A percentile compares a stretch with the other conserved stretches of the same genome.
Conservation (phyloP, 2,329 filamentous ascomycete species). For the Cadophora gregata region DNA sequence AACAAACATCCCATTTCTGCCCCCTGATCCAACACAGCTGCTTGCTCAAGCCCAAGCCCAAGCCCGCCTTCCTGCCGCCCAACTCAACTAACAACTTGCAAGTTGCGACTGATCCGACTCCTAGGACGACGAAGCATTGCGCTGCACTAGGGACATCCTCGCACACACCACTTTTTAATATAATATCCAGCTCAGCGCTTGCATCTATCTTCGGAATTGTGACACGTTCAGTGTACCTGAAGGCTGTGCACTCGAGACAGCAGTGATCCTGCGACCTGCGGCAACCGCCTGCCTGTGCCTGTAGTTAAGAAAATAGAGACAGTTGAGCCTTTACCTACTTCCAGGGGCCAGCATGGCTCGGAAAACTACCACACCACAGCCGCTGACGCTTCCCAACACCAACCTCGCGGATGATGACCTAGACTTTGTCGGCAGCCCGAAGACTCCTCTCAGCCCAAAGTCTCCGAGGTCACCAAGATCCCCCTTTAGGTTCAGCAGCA, state of each 20-base stretch:
- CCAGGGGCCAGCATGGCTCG: conserved; percentile 40
- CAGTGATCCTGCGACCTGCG: conserved; percentile 24
- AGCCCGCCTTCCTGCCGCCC: not conserved
- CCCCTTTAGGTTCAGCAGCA: conserved; percentile 41
- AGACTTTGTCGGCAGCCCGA: conserved; percentile 32
- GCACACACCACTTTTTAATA: conserved; percentile 32
- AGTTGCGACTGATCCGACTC: conserved; percentile 23
- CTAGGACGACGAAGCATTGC: conserved; percentile 3
- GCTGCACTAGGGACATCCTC: conserved; percentile 20
- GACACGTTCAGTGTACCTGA: conserved; percentile 33
- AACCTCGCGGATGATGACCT: conserved; percentile 27
- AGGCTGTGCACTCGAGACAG: conserved; percentile 39
- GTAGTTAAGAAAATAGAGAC: conserved; percentile 16
- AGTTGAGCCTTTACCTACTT: conserved; percentile 27
- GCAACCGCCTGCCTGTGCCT: conserved; percentile 22
- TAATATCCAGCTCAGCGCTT: conserved; percentile 25
- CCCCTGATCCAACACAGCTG: not conserved
- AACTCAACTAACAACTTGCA: too few species aligned
- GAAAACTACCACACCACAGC: conserved; percentile 41
- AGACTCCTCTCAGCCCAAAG: conserved; percentile 37
- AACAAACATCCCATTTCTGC: not conserved
- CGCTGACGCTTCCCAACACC: conserved; percentile 41
- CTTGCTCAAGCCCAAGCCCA: not conserved
- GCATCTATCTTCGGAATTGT: conserved; percentile 35
- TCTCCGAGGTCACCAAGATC: conserved; percentile 42